Evolutionary conservation across 768 basidiomycete species (phyloP).

Genomic region (Agrocybe chaxingu): DNA sequence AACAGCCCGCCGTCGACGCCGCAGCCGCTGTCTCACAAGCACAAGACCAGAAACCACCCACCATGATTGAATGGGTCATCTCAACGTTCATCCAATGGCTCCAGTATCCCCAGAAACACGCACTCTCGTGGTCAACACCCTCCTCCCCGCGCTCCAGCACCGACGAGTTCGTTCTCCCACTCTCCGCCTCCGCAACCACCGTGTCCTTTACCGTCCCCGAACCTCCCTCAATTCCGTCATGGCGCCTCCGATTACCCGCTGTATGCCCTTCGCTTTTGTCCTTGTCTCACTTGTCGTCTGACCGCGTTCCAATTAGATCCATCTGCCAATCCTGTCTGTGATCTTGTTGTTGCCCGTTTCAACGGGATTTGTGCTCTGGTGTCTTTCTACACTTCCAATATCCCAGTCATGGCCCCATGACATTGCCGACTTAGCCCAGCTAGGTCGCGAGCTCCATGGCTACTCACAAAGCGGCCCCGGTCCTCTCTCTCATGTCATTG

Average conservation of each 20-base stretch:
- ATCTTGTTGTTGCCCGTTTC: conserved; percentile 60
- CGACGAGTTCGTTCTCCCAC: conserved; percentile 30
- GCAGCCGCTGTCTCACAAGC: conserved; percentile 8
- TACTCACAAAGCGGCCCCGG: conserved; percentile 70
- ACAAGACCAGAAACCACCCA: conserved; percentile 21
- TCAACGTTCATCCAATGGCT: conserved; percentile 53
- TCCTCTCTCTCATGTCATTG: conserved; percentile 73
- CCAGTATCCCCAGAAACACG: conserved; percentile 39
- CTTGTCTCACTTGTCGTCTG: conserved; percentile 3
- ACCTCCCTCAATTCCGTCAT: conserved; percentile 17
- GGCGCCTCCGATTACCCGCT: conserved; percentile 25
- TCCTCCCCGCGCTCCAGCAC: conserved; percentile 45
- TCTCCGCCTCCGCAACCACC: conserved; percentile 30
- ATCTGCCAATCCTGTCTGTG: conserved; percentile 39
- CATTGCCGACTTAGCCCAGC: conserved; percentile 67
- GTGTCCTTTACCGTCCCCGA: conserved; percentile 38
- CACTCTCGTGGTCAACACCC: conserved; percentile 40
- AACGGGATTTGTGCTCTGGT: conserved; percentile 66
- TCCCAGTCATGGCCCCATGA: conserved; percentile 76
- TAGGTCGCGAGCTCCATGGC: conserved; percentile 72
- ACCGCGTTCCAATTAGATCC: conserved; percentile 23
- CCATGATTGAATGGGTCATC: conserved; percentile 50
- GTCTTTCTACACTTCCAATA: conserved; percentile 77
- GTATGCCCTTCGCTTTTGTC: conserved; percentile 22
- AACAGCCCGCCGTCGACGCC: conserved; percentile 11